phyloP scores from a whole-genome alignment of 164 flowering plant genomes.

The Litsea cubeba region DNA sequence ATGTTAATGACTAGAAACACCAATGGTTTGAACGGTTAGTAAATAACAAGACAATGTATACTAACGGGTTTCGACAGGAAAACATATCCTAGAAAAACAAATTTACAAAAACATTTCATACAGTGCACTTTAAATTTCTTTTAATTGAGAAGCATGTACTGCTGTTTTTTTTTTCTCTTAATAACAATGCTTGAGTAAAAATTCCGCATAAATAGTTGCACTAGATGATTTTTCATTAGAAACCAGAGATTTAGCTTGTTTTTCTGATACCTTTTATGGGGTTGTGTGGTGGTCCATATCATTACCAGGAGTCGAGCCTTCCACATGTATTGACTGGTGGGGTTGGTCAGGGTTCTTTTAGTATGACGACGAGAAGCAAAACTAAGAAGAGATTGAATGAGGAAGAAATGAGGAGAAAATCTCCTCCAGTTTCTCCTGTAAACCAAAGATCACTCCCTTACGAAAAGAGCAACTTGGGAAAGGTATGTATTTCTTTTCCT shows the following conservation, averaged over 20 bases:
- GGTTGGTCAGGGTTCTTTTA: constrained; percentile 23
- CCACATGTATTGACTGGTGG: constrained; percentile 25
- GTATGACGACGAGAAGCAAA: constrained; percentile 46
- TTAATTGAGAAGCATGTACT: no score
- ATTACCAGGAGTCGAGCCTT: constrained; percentile 62
- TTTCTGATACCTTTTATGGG: no score
- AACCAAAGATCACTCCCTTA: constrained; percentile 59
- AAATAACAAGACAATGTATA: no score
- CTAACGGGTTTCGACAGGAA: no score
- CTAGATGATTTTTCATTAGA: not conserved
- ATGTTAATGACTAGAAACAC: no score
- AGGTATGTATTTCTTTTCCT: constrained; percentile 27
- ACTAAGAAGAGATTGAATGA: constrained; percentile 26
- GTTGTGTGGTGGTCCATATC: not conserved
- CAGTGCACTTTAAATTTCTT: no score
- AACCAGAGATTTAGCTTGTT: not conserved
- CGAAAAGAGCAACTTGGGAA: constrained; percentile 39
- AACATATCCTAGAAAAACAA: no score
- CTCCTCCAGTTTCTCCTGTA: constrained; percentile 42
- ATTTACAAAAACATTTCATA: no score
- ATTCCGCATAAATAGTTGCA: not conserved
- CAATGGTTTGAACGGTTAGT: no score
- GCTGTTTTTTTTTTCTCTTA: no score
- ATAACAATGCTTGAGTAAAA: no score
- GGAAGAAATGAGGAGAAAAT: constrained; percentile 54